These are phyloP conservation scores for Plasmodium sp. DNA, from an alignment of 169 alveolate species.

Conservation along the genomic window DNA sequence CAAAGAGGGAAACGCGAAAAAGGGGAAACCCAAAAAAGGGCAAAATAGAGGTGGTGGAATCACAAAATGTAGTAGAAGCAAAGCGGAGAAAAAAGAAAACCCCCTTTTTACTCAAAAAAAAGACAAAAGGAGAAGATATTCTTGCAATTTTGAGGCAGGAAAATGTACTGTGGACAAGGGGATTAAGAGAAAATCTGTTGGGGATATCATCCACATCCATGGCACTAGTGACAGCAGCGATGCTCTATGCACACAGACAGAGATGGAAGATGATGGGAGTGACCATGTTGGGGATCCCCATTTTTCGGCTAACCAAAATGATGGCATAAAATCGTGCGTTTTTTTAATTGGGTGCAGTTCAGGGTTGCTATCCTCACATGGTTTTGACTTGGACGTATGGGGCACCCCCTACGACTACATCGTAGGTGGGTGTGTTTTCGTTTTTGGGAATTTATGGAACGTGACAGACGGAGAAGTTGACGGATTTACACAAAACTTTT, in stretches of 20 bases:
- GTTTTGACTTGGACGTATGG: slow-evolving; percentile 75
- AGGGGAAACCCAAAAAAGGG: neutral
- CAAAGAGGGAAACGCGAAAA: neutral
- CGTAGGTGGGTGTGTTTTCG: slow-evolving; percentile 79
- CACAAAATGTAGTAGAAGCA: neutral
- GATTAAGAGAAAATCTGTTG: slow-evolving; percentile 50
- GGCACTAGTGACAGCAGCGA: neutral
- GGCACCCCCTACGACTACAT: slow-evolving; percentile 76
- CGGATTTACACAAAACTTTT: slow-evolving; percentile 78
- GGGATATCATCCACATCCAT: neutral
- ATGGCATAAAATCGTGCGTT: slow-evolving; percentile 75
- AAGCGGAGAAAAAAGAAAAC: neutral
- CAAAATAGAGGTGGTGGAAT: neutral
- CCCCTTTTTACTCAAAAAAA: neutral
- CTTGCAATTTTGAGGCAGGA: neutral
- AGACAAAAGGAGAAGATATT: slow-evolving; percentile 15
- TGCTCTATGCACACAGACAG: neutral
- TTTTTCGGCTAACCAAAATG: neutral
- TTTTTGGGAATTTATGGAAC: slow-evolving; percentile 80
- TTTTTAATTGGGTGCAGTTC: slow-evolving; percentile 84
- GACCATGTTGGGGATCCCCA: neutral
- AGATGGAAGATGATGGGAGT: neutral
- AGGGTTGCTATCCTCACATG: slow-evolving; percentile 75
- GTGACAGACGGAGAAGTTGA: slow-evolving; percentile 83
- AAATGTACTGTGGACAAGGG: neutral